Conservation (phyloP, 352 stramenopile species). For the Pythium biforme region DNA sequence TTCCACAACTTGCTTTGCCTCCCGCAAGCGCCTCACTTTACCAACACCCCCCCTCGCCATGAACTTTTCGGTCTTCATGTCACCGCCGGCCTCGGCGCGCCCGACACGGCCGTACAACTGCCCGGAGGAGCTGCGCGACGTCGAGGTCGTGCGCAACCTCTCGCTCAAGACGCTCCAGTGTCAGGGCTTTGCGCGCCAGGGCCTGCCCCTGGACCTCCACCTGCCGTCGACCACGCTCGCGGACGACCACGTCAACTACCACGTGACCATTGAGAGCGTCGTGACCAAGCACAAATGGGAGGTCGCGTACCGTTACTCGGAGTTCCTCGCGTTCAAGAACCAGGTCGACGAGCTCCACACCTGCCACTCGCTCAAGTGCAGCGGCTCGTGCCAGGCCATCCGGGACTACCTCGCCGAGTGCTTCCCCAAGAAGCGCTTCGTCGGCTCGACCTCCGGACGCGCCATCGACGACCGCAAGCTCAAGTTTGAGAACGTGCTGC, state of each 20-base stretch:
- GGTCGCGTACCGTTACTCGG: constrained; percentile 62
- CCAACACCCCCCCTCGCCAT: constrained; percentile 4
- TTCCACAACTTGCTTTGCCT: constrained; percentile 15
- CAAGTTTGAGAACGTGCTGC: constrained; percentile 63
- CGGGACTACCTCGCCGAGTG: constrained; percentile 56
- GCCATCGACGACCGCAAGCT: constrained; percentile 43
- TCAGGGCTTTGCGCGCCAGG: constrained; percentile 10
- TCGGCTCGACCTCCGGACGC: constrained; percentile 36
- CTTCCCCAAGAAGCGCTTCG: constrained; percentile 59
- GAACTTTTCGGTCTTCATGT: constrained; percentile 24
- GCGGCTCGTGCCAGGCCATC: constrained; percentile 65
- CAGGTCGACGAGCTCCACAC: constrained; percentile 53
- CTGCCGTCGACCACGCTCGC: constrained; percentile 37
- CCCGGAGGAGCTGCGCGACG: constrained; percentile 13
- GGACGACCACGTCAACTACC: constrained; percentile 46
- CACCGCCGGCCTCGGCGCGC: constrained; percentile 9
- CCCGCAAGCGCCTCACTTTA: background rate
- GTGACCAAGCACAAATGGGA: constrained; percentile 45
- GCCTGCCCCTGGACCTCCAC: constrained; percentile 48
- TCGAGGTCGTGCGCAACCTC: constrained; percentile 26
- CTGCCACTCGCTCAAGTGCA: constrained; percentile 53
- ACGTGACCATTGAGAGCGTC: constrained; percentile 47
- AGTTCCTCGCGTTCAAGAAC: constrained; percentile 54
- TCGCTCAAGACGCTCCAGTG: constrained; percentile 37
- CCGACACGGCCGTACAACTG: constrained; percentile 13